phyloP scores from a whole-genome alignment of 2,329 filamentous ascomycete genomes.

The Fusarium secorum region DNA sequence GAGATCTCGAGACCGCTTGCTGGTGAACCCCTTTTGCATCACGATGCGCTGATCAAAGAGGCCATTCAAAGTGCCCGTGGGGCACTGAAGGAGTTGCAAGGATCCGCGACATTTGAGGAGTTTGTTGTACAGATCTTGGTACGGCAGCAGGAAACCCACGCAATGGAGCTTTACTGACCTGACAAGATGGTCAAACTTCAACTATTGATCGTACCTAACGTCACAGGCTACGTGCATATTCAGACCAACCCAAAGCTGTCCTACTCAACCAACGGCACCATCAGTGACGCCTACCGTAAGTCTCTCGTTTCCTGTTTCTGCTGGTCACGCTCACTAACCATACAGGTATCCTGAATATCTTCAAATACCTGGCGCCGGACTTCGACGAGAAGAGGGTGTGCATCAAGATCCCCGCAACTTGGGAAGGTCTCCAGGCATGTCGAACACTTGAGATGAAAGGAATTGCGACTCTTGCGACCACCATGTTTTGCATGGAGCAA shows the following conservation, averaged over 20 bases:
- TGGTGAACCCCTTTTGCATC: conserved; percentile 34
- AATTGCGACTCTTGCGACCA: conserved; percentile 68
- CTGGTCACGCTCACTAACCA: not conserved
- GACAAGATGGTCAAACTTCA: conserved; percentile 64
- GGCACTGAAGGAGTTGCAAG: conserved; percentile 29
- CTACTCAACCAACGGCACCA: conserved; percentile 58
- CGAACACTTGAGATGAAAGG: conserved; percentile 59
- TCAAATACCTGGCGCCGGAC: conserved; percentile 31
- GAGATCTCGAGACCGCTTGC: conserved; percentile 42
- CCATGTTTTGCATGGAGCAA: conserved; percentile 68
- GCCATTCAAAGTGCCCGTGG: conserved; percentile 38
- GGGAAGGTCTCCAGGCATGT: conserved; percentile 69
- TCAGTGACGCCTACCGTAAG: conserved; percentile 61
- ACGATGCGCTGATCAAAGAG: conserved; percentile 43
- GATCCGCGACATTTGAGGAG: conserved; percentile 48
- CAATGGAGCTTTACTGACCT: not conserved
- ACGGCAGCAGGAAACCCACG: not conserved
- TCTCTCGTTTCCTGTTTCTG: accelerated
- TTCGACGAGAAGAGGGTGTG: conserved; percentile 60
- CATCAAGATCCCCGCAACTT: conserved; percentile 70
- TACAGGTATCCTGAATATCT: conserved; percentile 55
- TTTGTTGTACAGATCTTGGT: conserved; percentile 66
- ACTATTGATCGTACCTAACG: conserved; percentile 56
- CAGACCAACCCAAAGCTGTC: conserved; percentile 66
- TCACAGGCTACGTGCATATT: conserved; percentile 63